Conservation (phyloP, 164 flowering plant species). For the Vitis cinerea region DNA sequence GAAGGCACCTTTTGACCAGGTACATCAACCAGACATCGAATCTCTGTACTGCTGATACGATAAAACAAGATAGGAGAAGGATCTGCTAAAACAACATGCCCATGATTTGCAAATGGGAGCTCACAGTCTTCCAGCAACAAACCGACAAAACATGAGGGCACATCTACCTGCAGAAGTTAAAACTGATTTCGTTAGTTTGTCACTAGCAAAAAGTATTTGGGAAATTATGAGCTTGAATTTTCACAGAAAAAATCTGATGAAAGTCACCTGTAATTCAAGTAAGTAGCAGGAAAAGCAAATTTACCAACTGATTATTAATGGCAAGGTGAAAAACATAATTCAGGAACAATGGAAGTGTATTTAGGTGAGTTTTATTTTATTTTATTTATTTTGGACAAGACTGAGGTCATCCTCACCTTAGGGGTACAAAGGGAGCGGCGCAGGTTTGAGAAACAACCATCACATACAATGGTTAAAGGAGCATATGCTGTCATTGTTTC, state of each 20-base stretch:
- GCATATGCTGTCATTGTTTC: slow-evolving; percentile 64
- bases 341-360: no score
- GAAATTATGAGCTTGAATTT: not conserved
- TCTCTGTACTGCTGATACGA: slow-evolving; percentile 83
- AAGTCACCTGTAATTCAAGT: not conserved
- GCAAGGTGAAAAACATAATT: not conserved
- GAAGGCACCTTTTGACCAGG: slow-evolving; percentile 95
- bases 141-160: slow-evolving; percentile 91
- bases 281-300: not conserved
- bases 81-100: slow-evolving; percentile 82
- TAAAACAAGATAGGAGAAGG: slow-evolving; percentile 92
- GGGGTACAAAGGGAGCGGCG: slow-evolving; percentile 82
- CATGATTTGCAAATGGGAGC: slow-evolving; percentile 87
- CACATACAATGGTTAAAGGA: slow-evolving; percentile 89
- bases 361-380: not conserved
- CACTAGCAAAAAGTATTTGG: not conserved
- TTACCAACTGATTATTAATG: not conserved
- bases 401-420: slow-evolving; percentile 44
- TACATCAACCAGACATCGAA: slow-evolving; percentile 93
- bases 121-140: slow-evolving; percentile 78
- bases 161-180: slow-evolving; percentile 61
- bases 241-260: not conserved
- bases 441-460: slow-evolving; percentile 93
- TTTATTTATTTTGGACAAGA: not conserved
- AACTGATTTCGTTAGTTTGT: not conserved